These are phyloP conservation scores for Jaenimonas drosophilae DNA, from an alignment of 208 protist genomes.

Conservation along the genomic window DNA sequence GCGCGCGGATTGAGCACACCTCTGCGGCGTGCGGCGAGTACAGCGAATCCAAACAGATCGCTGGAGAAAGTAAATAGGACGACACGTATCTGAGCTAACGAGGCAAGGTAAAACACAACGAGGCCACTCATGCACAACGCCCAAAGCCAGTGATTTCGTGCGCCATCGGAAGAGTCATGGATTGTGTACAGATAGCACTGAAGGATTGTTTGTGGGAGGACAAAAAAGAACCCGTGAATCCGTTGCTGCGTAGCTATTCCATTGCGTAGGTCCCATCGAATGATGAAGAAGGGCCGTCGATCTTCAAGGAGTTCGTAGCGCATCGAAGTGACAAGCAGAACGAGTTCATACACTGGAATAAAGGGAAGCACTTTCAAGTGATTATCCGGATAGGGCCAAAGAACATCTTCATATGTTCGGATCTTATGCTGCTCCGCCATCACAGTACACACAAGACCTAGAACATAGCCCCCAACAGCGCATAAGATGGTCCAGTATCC, in stretches of 20 bases:
- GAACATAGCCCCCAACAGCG: conserved; percentile 64
- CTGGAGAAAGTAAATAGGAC: background rate
- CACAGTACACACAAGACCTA: conserved; percentile 51
- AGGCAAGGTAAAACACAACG: background rate
- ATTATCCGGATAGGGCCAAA: conserved; percentile 63
- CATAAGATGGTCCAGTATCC: conserved; percentile 72
- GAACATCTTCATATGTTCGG: conserved; percentile 42
- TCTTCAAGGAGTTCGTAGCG: conserved; percentile 44
- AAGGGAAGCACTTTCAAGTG: conserved; percentile 58
- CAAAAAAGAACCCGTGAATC: conserved; percentile 39
- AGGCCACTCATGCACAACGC: background rate
- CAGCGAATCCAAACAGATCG: conserved; percentile 1
- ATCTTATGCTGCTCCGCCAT: conserved; percentile 56
- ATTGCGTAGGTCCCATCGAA: conserved; percentile 77
- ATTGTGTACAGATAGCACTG: conserved; percentile 39
- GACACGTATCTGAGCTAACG: background rate
- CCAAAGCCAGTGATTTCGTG: background rate
- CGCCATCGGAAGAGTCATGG: background rate
- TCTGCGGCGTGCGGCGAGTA: background rate
- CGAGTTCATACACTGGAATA: conserved; percentile 61
- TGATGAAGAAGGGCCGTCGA: conserved; percentile 56
- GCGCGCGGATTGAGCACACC: background rate
- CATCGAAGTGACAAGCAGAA: conserved; percentile 44
- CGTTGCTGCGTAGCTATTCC: conserved; percentile 49
- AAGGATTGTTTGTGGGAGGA: conserved; percentile 60